Evolutionary conservation across 164 flowering plant species (phyloP).

Genomic region (Aristolochia californica): DNA sequence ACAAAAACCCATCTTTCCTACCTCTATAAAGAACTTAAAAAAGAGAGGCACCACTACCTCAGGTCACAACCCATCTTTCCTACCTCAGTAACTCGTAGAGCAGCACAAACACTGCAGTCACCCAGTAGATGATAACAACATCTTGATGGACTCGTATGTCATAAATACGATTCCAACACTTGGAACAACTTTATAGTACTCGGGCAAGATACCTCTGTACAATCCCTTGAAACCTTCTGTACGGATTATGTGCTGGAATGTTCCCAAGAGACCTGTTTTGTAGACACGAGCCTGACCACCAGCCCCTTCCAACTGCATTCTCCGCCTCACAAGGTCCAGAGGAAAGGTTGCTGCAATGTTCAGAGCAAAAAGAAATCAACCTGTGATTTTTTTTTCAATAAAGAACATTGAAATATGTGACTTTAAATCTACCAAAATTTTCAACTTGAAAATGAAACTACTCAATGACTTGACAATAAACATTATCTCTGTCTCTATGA

Average conservation of each 20-base stretch:
- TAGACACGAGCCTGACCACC: conserved; percentile 67
- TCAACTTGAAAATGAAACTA: too few relatives aligned
- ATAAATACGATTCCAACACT: conserved; percentile 77
- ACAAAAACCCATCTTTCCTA: conserved; percentile 19
- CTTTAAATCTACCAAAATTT: too few relatives aligned
- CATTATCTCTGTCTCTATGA: too few relatives aligned
- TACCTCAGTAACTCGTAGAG: conserved; percentile 5
- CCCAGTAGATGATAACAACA: conserved; percentile 20
- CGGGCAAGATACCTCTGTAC: conserved; percentile 78
- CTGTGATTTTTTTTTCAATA: too few relatives aligned
- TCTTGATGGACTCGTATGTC: conserved; percentile 70
- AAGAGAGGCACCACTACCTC: neutral
- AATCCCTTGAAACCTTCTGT: conserved; percentile 62
- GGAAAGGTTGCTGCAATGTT: conserved; percentile 61
- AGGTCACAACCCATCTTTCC: conserved; percentile 20
- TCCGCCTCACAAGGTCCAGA: conserved; percentile 70
- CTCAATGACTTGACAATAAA: too few relatives aligned
- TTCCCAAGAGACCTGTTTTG: conserved; percentile 50
- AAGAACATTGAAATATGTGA: too few relatives aligned
- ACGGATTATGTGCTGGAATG: conserved; percentile 47
- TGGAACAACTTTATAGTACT: conserved; percentile 81
- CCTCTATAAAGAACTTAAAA: conserved; percentile 5
- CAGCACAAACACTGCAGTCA: neutral
- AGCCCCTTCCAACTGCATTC: conserved; percentile 89
- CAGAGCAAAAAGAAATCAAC: neutral